Percentiles rank a stretch among this genome's conserved stretches.
Conservation (phyloP, 208 protist species). For the Angomonas ambiguus region DNA sequence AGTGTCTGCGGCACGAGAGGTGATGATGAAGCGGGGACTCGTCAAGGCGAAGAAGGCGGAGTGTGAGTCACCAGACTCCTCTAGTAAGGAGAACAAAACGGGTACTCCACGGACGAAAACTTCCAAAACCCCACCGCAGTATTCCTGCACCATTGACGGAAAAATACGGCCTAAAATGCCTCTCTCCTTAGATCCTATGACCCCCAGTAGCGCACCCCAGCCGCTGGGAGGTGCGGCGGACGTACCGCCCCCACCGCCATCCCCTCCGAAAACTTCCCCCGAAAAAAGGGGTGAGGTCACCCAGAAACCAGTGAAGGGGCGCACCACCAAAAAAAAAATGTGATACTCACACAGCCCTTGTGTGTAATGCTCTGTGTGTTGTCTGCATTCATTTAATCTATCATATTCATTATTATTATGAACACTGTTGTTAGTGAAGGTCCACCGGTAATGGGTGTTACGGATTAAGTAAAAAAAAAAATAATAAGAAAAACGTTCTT, state of each 20-base stretch:
- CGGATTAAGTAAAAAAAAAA: too few relatives aligned
- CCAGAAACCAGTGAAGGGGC: not conserved
- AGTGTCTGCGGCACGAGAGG: slow-evolving; percentile 36
- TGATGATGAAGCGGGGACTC: slow-evolving; percentile 23
- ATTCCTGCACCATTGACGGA: not conserved
- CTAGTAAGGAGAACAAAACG: not conserved
- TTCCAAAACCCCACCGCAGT: not conserved
- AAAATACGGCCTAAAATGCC: not conserved
- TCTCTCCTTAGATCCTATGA: not conserved
- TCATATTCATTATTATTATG: not conserved
- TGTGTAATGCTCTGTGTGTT: not conserved
- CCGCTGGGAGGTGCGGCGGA: not conserved
- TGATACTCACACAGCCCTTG: too few relatives aligned
- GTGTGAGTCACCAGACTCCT: not conserved
- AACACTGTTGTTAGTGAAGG: not conserved
- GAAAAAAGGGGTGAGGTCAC: not conserved
- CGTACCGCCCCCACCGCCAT: not conserved
- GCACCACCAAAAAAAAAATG: too few relatives aligned
- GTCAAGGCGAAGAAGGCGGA: slow-evolving; percentile 16
- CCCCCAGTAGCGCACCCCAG: not conserved
- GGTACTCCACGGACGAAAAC: not conserved
- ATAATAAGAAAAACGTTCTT: too few relatives aligned
- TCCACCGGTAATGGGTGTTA: too few relatives aligned
- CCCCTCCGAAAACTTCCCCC: not conserved
- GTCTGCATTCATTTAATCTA: not conserved